Percentiles rank a stretch among this genome's conserved stretches.
phyloP scores from a whole-genome alignment of 257 asterid genomes.

The Fraxinus americana region DNA sequence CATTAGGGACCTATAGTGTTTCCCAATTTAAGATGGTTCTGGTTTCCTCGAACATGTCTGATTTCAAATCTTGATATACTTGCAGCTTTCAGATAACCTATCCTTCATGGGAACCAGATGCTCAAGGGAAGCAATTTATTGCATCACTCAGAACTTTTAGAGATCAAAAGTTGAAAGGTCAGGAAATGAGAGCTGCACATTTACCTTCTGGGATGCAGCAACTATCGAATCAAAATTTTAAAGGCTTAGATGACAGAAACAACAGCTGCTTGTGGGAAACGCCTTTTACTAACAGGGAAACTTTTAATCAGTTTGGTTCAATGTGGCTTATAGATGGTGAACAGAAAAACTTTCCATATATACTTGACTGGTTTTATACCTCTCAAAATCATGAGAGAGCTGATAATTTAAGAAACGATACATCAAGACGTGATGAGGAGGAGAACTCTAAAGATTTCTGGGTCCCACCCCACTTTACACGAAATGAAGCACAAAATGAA shows the following conservation, averaged over 20 bases:
- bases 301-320: slow-evolving; percentile 50
- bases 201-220: slow-evolving; percentile 39
- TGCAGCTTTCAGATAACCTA: slow-evolving; percentile 79
- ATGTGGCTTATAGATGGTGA: slow-evolving; percentile 70
- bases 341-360: slow-evolving; percentile 66
- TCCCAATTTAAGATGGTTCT: neutral
- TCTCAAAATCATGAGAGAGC: slow-evolving; percentile 53
- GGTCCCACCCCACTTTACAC: slow-evolving; percentile 41
- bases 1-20: neutral
- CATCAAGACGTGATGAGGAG: slow-evolving; percentile 30
- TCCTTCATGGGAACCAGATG: slow-evolving; percentile 84
- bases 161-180: slow-evolving; percentile 68
- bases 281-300: slow-evolving; percentile 33
- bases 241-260: slow-evolving; percentile 43
- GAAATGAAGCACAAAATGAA: slow-evolving; percentile 15
- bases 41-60: neutral
- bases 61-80: slow-evolving; percentile 14
- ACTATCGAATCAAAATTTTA: slow-evolving; percentile 38
- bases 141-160: slow-evolving; percentile 56
- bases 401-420: slow-evolving; percentile 31
- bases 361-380: slow-evolving; percentile 84
- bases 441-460: slow-evolving; percentile 41
- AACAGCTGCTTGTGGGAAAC: slow-evolving; percentile 42
- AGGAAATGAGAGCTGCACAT: slow-evolving; percentile 33
- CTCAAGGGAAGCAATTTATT: slow-evolving; percentile 78